Evolutionary conservation across 371 early-diverging fungal genomes (phyloP).

Genomic region (Entomophthora muscae): DNA sequence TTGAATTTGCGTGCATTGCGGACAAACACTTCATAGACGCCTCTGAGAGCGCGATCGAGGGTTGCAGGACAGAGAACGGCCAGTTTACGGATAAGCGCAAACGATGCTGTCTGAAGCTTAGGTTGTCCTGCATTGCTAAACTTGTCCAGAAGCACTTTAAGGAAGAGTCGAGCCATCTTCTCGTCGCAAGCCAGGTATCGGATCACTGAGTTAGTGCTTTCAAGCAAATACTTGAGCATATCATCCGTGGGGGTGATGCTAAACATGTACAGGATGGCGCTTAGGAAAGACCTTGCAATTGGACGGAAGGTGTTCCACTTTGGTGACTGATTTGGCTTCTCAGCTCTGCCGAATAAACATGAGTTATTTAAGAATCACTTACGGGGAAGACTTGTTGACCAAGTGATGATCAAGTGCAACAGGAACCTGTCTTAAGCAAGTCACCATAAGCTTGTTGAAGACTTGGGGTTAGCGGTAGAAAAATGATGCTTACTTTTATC

Average conservation of each 20-base stretch:
- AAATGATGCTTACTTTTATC: slow-evolving; percentile 10
- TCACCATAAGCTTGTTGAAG: slow-evolving; percentile 60
- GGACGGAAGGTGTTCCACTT: slow-evolving; percentile 56
- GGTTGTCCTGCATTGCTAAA: slow-evolving; percentile 9
- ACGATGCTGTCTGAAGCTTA: slow-evolving; percentile 8
- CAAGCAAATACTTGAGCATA: slow-evolving; percentile 62
- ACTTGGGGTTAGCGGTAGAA: slow-evolving; percentile 22
- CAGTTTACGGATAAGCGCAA: slow-evolving; percentile 10
- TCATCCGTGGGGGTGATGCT: slow-evolving; percentile 55
- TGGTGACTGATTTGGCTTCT: slow-evolving; percentile 25
- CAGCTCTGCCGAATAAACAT: slow-evolving; percentile 23
- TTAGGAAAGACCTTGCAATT: slow-evolving; percentile 60
- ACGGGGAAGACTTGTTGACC: background rate
- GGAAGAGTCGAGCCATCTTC: slow-evolving; percentile 50
- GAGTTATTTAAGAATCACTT: too few species aligned
- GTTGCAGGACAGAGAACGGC: background rate
- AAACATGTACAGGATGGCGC: slow-evolving; percentile 46
- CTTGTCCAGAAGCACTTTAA: slow-evolving; percentile 34
- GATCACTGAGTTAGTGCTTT: slow-evolving; percentile 54
- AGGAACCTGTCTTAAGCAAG: slow-evolving; percentile 34
- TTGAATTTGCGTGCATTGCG: slow-evolving; percentile 54
- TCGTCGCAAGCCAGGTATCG: slow-evolving; percentile 66
- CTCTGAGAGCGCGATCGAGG: slow-evolving; percentile 15
- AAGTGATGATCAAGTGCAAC: slow-evolving; percentile 24
- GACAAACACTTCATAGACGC: slow-evolving; percentile 63